Base-by-base conservation (phyloP, 257 asterid genomes). In the Scutellaria baicalensis region DNA sequence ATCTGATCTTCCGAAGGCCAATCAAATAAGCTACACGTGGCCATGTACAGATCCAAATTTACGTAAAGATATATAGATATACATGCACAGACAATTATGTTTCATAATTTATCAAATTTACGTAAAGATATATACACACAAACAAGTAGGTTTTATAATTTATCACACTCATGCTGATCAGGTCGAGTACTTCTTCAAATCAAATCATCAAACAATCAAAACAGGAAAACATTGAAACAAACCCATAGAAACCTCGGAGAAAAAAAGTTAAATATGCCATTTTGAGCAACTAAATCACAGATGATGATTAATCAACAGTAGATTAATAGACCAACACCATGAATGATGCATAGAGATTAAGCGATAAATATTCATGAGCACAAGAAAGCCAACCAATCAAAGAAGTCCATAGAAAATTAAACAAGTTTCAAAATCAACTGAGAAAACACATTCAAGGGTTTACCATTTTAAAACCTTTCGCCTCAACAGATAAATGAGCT, bases 391-490 rank as follows among this genome's bases (percentile, higher is more conserved):
- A 47, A 59, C 55, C 71, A 68, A 33, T 31, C 60, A 68, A 68
- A 31, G 7, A 59, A 52, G 40, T 55, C 70, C 56, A 35, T 1
- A 59, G 64, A 45, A 51, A 68, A 33, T 5, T 20, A 42, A 72
- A 6, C 60, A 59, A 58, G 18, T 38, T 31, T n/a, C 35, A 49
- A 27, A 16, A 23, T 74, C 57, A 72, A 52, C 21, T 64, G 56
- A 57, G 35, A 49, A 7, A 48, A 79, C 17, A 42, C 42, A 77
- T n/a, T 42, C n/a, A 49, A 71, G 59, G 56, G 13, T 62, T 62
- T 72, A 82, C 84, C 86, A 76, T 82, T 65, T 58, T 57, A 13
- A 12, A 43, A 47, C 23, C 48, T 59, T 51, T 52, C 18, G 66
- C 58, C 47, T 74, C 70, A 16, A 57, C 36, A 0, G 47, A 42